These are phyloP conservation scores for Penicillium psychrofluorescens DNA, from an alignment of 495 filamentous ascomycete species.

Conservation along the genomic window DNA sequence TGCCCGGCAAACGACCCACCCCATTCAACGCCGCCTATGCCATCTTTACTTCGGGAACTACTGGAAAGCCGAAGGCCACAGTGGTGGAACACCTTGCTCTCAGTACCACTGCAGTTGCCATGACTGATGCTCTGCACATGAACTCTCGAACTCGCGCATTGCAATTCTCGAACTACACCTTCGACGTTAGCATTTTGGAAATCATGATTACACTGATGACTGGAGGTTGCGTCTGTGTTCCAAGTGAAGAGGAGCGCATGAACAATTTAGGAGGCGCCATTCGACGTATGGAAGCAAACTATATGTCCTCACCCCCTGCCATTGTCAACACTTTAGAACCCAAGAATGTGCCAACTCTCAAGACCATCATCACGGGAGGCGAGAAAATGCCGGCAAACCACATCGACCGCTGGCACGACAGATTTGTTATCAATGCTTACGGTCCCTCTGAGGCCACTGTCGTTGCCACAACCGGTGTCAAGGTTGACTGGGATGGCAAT, in stretches of 20 bases:
- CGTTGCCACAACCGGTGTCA: slow-evolving; percentile 32
- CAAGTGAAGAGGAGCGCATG: slow-evolving; percentile 49
- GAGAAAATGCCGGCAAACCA: slow-evolving; percentile 46
- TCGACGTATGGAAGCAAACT: slow-evolving; percentile 31
- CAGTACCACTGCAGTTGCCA: slow-evolving; percentile 23
- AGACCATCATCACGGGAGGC: slow-evolving; percentile 44
- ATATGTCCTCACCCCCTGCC: slow-evolving; percentile 33
- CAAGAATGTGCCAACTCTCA: slow-evolving; percentile 38
- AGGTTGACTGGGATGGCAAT: slow-evolving; percentile 33
- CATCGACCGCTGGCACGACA: slow-evolving; percentile 35
- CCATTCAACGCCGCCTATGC: slow-evolving; percentile 35
- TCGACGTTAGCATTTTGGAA: slow-evolving; percentile 60
- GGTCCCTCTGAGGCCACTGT: slow-evolving; percentile 49
- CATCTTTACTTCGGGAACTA: slow-evolving; percentile 46
- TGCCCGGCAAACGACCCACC: slow-evolving; percentile 6
- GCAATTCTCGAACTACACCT: slow-evolving; percentile 63
- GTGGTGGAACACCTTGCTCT: slow-evolving; percentile 37
- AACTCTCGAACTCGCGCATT: slow-evolving; percentile 48
- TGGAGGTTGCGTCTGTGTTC: slow-evolving; percentile 60
- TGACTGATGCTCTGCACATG: slow-evolving; percentile 35
- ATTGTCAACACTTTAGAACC: slow-evolving; percentile 43
- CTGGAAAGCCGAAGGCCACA: slow-evolving; percentile 44
- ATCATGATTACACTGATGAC: slow-evolving; percentile 57
- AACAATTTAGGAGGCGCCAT: slow-evolving; percentile 39
- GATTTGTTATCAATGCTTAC: slow-evolving; percentile 45